Percentiles rank a stretch among this genome's conserved stretches.
phyloP scores from a whole-genome alignment of 176 grass and related monocot species.

The Eremochloa ophiuroides region DNA sequence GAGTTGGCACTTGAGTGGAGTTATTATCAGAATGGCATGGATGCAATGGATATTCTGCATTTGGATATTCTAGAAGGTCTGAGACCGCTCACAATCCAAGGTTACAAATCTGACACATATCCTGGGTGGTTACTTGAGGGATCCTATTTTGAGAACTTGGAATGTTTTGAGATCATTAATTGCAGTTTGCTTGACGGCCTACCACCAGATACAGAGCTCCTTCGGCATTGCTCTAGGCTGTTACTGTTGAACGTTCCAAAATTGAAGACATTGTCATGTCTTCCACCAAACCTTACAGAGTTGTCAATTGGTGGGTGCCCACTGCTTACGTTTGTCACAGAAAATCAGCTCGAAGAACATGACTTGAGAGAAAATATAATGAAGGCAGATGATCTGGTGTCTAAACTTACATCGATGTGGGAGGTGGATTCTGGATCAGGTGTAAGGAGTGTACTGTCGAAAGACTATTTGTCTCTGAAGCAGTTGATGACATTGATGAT shows the following conservation, averaged over 20 bases:
- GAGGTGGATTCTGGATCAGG: not conserved
- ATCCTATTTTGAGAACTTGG: not conserved
- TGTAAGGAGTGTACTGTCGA: not conserved
- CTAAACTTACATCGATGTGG: not conserved
- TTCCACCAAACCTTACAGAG: not conserved
- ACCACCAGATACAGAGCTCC: not conserved
- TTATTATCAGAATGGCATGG: rapidly evolving
- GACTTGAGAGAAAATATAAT: not conserved
- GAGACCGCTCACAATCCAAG: not conserved
- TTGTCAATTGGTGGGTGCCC: not conserved
- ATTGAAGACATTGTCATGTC: not conserved
- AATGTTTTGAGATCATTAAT: rapidly evolving
- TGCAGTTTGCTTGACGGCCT: not conserved
- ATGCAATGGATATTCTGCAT: not conserved
- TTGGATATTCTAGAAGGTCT: not conserved
- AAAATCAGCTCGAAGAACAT: not conserved
- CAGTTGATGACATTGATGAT: not conserved
- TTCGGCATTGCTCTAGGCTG: not conserved
- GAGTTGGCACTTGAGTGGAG: rapidly evolving
- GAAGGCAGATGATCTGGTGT: not conserved
- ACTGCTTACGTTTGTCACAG: not conserved
- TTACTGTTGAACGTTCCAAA: not conserved
- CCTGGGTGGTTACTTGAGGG: not conserved
- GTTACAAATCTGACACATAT: not conserved
- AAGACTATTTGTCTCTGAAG: not conserved